Percentiles rank a stretch among this genome's conserved stretches.
These are phyloP conservation scores for Adansonia digitata DNA, from an alignment of 345 rosid species.

Conservation along the genomic window DNA sequence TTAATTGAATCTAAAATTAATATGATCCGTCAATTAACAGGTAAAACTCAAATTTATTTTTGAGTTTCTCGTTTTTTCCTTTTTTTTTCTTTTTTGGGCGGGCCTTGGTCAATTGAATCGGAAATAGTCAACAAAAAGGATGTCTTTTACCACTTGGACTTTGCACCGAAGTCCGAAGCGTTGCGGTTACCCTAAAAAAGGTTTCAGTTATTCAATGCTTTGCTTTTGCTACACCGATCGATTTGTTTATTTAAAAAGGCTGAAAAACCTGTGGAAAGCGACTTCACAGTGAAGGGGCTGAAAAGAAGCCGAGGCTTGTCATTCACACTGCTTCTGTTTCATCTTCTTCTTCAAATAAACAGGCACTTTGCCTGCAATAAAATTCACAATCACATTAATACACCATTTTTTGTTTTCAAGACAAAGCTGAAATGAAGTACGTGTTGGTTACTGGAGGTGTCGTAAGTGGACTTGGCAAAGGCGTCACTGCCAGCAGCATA, in stretches of 20 bases:
- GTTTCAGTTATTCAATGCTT: background rate
- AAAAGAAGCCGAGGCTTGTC: background rate
- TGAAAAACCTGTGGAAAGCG: constrained; percentile 4
- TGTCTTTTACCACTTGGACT: background rate
- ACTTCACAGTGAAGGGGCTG: background rate
- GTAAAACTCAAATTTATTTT: too few species aligned
- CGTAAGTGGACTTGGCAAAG: constrained; percentile 97
- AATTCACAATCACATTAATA: background rate
- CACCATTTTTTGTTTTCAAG: background rate
- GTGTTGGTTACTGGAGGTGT: constrained; percentile 95
- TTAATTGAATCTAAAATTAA: too few species aligned
- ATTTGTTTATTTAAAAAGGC: constrained; percentile 4
- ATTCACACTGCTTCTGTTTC: background rate
- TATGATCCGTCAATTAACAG: too few species aligned
- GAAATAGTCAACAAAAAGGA: too few species aligned
- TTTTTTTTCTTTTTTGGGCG: too few species aligned
- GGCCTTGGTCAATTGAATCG: too few species aligned
- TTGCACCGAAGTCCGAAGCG: background rate
- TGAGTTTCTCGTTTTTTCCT: too few species aligned
- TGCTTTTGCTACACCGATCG: background rate
- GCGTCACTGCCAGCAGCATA: constrained; percentile 94
- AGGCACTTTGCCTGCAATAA: constrained; percentile 33
- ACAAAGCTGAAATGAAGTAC: constrained; percentile 65
- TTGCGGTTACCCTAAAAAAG: background rate
- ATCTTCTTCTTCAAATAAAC: constrained; percentile 10